Conservation (phyloP, 208 protist species). For the Crithidia brevicula region DNA sequence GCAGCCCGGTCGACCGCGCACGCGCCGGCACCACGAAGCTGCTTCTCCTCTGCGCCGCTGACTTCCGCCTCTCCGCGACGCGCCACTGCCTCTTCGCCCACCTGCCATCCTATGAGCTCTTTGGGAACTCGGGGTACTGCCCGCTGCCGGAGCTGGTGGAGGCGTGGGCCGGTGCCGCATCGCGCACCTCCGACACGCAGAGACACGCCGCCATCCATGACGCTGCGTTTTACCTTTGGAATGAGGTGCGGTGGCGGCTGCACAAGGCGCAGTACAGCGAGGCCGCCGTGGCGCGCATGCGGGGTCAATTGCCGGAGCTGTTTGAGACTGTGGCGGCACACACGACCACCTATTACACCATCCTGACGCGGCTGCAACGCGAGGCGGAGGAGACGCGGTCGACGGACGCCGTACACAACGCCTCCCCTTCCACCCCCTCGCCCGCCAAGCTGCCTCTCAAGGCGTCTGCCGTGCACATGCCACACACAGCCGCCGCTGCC, state of each 20-base stretch:
- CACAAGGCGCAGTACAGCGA: constrained; percentile 26
- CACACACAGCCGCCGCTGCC: not conserved
- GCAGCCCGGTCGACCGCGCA: constrained; percentile 26
- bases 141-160: constrained; percentile 62
- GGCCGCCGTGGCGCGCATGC: constrained; percentile 13
- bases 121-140: constrained; percentile 61
- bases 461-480: too few relatives aligned
- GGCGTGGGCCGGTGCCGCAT: constrained; percentile 41
- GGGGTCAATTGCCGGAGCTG: constrained; percentile 21
- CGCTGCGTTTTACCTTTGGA: constrained; percentile 33
- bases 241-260: constrained; percentile 34
- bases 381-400: constrained; percentile 9
- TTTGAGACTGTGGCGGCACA: constrained; percentile 22
- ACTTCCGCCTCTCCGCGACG: constrained; percentile 24
- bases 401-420: not conserved
- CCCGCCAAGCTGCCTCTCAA: too few relatives aligned
- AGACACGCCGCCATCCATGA: constrained; percentile 13
- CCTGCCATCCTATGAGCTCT: constrained; percentile 57
- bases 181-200: not conserved
- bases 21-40: constrained; percentile 31
- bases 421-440: not conserved
- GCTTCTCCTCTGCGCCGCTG: constrained; percentile 25
- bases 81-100: constrained; percentile 30
- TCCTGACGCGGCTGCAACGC: constrained; percentile 9
- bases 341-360: constrained; percentile 21